These are phyloP conservation scores for Pilaira anomala DNA, from an alignment of 192 early-diverging fungal species.

Conservation along the genomic window DNA sequence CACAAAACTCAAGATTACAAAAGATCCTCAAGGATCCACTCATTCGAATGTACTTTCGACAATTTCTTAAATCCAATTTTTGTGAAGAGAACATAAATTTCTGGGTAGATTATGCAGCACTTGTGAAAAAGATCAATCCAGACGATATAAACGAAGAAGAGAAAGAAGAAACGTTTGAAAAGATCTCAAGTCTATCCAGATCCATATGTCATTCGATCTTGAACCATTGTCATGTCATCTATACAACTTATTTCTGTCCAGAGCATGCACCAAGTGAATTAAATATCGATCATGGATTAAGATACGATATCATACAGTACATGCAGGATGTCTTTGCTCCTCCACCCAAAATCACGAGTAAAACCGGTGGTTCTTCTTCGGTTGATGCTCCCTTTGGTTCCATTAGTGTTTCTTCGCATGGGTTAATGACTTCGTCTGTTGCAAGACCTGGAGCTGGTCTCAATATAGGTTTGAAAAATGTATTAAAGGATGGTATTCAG, in stretches of 20 bases:
- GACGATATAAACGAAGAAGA: constrained; percentile 17
- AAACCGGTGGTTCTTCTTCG: background rate
- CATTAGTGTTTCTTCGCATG: background rate
- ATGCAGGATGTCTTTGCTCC: constrained; percentile 37
- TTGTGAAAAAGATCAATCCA: constrained; percentile 37
- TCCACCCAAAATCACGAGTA: constrained; percentile 5
- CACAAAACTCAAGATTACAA: constrained; percentile 43
- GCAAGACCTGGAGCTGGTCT: background rate
- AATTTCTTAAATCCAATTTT: constrained; percentile 58
- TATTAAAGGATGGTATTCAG: background rate
- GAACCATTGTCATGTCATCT: constrained; percentile 44
- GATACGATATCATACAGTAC: constrained; percentile 43
- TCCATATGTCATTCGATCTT: constrained; percentile 32
- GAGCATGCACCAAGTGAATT: constrained; percentile 40
- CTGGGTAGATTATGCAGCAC: constrained; percentile 46
- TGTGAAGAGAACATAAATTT: constrained; percentile 73
- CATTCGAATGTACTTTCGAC: constrained; percentile 53
- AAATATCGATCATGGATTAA: constrained; percentile 49
- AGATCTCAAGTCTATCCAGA: too few species aligned
- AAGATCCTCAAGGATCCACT: constrained; percentile 51
- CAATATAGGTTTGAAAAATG: background rate
- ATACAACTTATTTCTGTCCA: constrained; percentile 45
- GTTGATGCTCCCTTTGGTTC: background rate
- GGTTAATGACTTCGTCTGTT: background rate
- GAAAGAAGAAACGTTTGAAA: too few species aligned